A percentile compares a stretch with the other conserved stretches of the same genome.
These are phyloP conservation scores for Naganishia kalamii DNA, from an alignment of 768 basidiomycete species.

Conservation along the genomic window DNA sequence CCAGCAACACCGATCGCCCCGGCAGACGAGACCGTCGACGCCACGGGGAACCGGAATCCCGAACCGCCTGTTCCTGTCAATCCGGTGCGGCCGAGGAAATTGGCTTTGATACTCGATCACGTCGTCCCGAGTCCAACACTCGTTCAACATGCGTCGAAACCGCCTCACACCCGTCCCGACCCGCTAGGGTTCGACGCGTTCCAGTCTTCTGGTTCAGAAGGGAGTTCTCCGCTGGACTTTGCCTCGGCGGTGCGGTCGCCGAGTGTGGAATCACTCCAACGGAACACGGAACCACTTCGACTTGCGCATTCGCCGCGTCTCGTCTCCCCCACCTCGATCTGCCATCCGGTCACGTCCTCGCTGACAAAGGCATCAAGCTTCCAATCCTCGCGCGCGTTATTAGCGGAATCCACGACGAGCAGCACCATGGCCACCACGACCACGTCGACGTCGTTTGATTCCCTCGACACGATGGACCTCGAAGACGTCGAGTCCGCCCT, in stretches of 20 bases:
- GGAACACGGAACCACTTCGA: not conserved
- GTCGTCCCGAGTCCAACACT: not conserved
- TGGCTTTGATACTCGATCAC: slow-evolving; percentile 1
- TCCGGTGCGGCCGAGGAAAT: slow-evolving; percentile 7
- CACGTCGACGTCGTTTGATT: not conserved
- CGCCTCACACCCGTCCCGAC: no score
- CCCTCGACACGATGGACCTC: not conserved
- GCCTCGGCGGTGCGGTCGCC: slow-evolving; percentile 2
- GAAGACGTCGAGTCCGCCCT: slow-evolving; percentile 14
- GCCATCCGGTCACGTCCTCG: slow-evolving; percentile 1
- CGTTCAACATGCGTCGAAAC: no score
- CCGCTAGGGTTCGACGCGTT: not conserved
- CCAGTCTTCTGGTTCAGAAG: not conserved
- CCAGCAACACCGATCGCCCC: slow-evolving; percentile 11
- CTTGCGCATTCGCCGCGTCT: slow-evolving; percentile 3
- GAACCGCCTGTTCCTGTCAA: slow-evolving; percentile 1
- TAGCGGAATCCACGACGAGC: not conserved
- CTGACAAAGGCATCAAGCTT: not conserved
- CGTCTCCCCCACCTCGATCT: not conserved
- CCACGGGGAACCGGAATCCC: not conserved
- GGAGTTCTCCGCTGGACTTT: not conserved
- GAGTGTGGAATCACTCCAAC: not conserved
- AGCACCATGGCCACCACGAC: no score
- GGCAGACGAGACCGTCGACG: not conserved
- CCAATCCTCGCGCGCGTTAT: slow-evolving; percentile 6